Base-by-base conservation (phyloP, 169 alveolate species). In the Plasmodium chabaudi region DNA sequence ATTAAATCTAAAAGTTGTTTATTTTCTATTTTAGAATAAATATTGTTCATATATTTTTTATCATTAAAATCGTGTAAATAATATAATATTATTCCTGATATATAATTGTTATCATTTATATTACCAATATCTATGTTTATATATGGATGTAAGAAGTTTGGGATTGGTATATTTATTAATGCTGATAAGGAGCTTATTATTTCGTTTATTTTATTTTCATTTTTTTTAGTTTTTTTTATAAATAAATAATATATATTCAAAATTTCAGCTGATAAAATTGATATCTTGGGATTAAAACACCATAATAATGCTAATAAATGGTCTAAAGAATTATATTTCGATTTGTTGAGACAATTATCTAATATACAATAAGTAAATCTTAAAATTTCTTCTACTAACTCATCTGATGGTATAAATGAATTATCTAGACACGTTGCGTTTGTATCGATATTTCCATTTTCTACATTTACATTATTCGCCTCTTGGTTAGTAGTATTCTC, bases 241-340 rank as follows among this genome's bases (percentile, higher is more conserved):
- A 57, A 70, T 55, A 70, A 39, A 51, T 86, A 86, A 63, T 86
- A 86, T 56, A 86, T 70, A 51, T 86, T 86, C 34, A 86, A 70
- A 5, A 86, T 86, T 19, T 86, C 57, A 3, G 91, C 91, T 17
- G 87, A 68, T 53, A 68, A 61, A 61, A 86, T 86, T 2, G 91
- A 86, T 27, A 86, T 46, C 39, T 86, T 86, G 2, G 77, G 73
- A 64, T 86, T 86, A 46, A 86, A 86, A 72, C 91, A 69, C 91
- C 91, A 86, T 23, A 86, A 12, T 9, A 86, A 64, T 39, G 60
- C 57, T 21, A 86, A 69, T 55, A 94, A 75, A 74, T 88, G 89
- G 7, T 94, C 96, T 61, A 92, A 21, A 5, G 96, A 94, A 61
- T 92, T 92, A 88, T 92, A 94, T 15, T 82, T 87, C 57, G 94